Evolutionary conservation across 768 basidiomycete genomes (phyloP), one percentile per base, ranked within the genome.

Genomic region (Neoboletus magnificus): DNA sequence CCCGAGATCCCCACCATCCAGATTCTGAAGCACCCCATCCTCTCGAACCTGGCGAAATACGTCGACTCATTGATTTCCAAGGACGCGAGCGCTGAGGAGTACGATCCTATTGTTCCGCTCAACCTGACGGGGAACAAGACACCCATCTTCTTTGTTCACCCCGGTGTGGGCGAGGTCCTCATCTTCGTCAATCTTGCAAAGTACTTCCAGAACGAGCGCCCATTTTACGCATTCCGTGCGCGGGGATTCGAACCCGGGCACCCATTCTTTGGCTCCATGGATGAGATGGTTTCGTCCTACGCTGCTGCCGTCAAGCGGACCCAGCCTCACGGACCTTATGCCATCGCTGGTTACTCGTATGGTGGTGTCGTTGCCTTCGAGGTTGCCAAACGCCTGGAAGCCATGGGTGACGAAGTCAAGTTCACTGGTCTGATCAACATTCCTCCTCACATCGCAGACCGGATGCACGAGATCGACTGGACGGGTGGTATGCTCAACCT

Each of bases 311-410:
- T 78, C 18, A 68, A 72, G 61, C 61, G 62, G 10, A 62, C 62
- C 1, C 71, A 74, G 35, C 70, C 75, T 8, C 64, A 54, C 0
- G 77, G 77, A 1, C 76, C 77, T 2, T 77, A 76, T 37, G 72
- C 70, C 44, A 56, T 78, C 20, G 77, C 70, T 4, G 77, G 77
- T 20, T 78, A 78, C 66, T 77, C 76, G 20, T 77, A 74, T 36
- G 77, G 77, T 40, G 76, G 77, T 52, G 75, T 74, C 15, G 70
- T 78, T 1, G 76, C 76, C 1, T 78, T 74, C 48, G 76, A 78
- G 62, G 67, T 78, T 9, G 72, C 70, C 25, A 76, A 77, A 59
- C 60, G 58, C 27, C 67, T 78, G 18, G 73, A 72, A 52, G 59
- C 57, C 1, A 64, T 62, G 53, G 73, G 75, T 3, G 70, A 72